Evolutionary conservation across 2,329 filamentous ascomycete species (phyloP).

Genomic region (Monosporascus sp.): DNA sequence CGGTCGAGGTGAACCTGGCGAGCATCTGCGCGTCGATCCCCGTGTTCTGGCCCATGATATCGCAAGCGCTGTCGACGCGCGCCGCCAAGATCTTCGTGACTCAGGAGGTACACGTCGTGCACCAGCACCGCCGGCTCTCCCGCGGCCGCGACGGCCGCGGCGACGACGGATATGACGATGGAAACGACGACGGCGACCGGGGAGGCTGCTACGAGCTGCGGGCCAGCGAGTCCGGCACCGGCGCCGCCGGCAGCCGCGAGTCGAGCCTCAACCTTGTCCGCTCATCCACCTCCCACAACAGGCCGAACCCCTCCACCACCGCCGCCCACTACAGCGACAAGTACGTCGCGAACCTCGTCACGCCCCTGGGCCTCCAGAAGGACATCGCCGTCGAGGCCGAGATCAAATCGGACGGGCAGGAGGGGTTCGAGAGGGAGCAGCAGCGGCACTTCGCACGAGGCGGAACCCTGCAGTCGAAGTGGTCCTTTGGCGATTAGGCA

Average conservation of each 20-base stretch:
- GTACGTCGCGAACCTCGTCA: slow-evolving; percentile 13
- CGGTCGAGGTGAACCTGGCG: slow-evolving; percentile 28
- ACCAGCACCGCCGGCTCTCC: slow-evolving; percentile 20
- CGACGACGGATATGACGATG: slow-evolving; percentile 4
- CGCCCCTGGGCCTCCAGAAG: slow-evolving; percentile 11
- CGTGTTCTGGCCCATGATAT: slow-evolving; percentile 27
- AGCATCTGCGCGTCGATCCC: slow-evolving; percentile 27
- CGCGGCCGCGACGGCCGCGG: background rate
- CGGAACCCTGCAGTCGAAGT: background rate
- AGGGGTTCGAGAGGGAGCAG: slow-evolving; percentile 18
- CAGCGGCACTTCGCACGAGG: slow-evolving; percentile 13
- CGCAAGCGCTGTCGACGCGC: slow-evolving; percentile 10
- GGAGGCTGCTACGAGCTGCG: slow-evolving; percentile 7
- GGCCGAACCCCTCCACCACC: slow-evolving; percentile 5
- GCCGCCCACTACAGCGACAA: slow-evolving; percentile 12
- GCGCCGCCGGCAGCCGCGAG: slow-evolving; percentile 6
- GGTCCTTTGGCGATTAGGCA: background rate
- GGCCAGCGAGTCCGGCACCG: background rate
- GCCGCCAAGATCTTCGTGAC: slow-evolving; percentile 29
- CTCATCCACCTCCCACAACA: background rate
- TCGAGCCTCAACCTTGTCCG: slow-evolving; percentile 8
- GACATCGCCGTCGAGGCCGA: slow-evolving; percentile 12
- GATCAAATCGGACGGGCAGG: slow-evolving; percentile 20
- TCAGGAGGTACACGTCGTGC: slow-evolving; percentile 27
- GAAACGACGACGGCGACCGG: background rate